A percentile compares a stretch with the other conserved stretches of the same genome.
phyloP scores from a whole-genome alignment of 306 rosid species.

The Rubus parviflorus region DNA sequence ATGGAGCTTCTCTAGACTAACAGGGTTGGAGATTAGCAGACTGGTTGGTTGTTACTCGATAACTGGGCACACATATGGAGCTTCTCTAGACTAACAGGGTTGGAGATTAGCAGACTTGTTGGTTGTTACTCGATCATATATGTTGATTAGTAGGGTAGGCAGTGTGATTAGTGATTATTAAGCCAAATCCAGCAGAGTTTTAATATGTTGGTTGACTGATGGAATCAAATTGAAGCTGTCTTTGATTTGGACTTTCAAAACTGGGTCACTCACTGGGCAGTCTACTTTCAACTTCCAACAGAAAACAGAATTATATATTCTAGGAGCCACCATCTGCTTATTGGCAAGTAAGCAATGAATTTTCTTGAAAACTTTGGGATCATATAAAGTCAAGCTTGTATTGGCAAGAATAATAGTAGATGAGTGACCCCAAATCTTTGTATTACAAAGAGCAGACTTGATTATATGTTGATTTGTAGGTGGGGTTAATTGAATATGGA shows the following conservation, averaged over 20 bases:
- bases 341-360: too few relatives aligned
- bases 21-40: background rate
- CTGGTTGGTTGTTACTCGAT: constrained; percentile 5
- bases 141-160: constrained; percentile 14
- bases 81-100: too few relatives aligned
- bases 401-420: too few relatives aligned
- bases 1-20: too few relatives aligned
- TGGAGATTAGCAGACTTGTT: constrained; percentile 1
- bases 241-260: background rate
- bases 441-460: background rate
- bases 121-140: background rate
- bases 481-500: background rate
- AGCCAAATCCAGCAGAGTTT: background rate
- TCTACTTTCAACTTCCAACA: background rate
- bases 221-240: background rate
- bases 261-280: background rate
- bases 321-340: background rate
- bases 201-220: background rate
- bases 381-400: too few relatives aligned
- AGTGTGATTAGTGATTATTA: background rate
- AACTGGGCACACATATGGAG: constrained; percentile 8
- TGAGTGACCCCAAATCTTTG: background rate
- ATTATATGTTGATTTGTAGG: background rate
- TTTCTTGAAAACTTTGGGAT: too few relatives aligned
- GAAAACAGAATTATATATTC: background rate